Evolutionary conservation across 495 filamentous ascomycete genomes (phyloP).

Genomic region (Pseudoneurospora amorphoporcata): DNA sequence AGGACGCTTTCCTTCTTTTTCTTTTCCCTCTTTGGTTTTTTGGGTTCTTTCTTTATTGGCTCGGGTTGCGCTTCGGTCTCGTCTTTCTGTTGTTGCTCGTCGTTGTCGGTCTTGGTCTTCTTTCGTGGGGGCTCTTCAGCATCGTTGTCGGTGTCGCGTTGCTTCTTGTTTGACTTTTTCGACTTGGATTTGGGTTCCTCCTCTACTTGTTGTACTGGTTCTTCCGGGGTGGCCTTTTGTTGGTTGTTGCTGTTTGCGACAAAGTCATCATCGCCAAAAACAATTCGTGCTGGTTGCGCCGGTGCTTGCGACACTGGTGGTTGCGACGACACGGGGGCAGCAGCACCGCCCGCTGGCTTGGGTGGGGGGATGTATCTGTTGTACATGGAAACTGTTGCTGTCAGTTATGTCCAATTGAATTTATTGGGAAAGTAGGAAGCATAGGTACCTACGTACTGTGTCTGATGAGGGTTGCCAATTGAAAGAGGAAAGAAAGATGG

Average conservation of each 20-base stretch:
- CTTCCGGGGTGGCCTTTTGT: not conserved
- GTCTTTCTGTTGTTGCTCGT: slow-evolving; percentile 1
- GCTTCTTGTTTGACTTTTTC: slow-evolving; percentile 13
- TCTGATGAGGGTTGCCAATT: not conserved
- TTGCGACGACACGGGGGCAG: not conserved
- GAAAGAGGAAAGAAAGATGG: not conserved
- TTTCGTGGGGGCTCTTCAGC: slow-evolving; percentile 4
- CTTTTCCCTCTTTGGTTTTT: slow-evolving; percentile 25
- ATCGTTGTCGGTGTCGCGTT: not conserved
- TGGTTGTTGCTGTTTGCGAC: slow-evolving; percentile 8
- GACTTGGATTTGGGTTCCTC: slow-evolving; percentile 13
- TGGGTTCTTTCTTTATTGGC: not conserved
- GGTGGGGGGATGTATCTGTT: slow-evolving; percentile 32
- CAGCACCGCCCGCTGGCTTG: slow-evolving; percentile 9
- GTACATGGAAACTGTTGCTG: slow-evolving; percentile 20
- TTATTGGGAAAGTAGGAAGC: not conserved
- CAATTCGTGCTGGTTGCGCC: slow-evolving; percentile 15
- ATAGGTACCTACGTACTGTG: not conserved
- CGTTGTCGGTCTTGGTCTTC: not conserved
- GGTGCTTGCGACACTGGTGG: not conserved
- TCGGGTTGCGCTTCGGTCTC: not conserved
- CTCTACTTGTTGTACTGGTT: slow-evolving; percentile 1
- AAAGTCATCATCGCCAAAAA: slow-evolving; percentile 20
- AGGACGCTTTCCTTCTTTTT: slow-evolving; percentile 19
- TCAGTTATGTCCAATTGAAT: not conserved